These are phyloP conservation scores for Phragmites australis DNA, from an alignment of 176 grass and related monocot species.

Conservation along the genomic window DNA sequence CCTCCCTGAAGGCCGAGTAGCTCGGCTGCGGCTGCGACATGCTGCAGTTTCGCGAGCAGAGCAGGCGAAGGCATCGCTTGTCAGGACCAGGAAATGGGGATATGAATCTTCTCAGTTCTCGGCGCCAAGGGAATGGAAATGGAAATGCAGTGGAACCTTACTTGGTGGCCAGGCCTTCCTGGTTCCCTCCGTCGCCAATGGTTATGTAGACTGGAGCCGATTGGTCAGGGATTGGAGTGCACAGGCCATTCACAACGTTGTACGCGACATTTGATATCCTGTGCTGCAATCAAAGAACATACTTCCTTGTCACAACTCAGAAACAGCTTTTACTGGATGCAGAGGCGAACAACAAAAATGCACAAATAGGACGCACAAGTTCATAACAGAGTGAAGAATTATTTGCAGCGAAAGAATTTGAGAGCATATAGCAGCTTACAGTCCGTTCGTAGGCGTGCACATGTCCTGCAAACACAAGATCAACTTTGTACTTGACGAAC, in stretches of 20 bases:
- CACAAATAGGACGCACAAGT: background rate
- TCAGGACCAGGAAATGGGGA: background rate
- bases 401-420: background rate
- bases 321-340: background rate
- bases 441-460: constrained; percentile 95
- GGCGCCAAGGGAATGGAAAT: too few species aligned
- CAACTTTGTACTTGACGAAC: constrained; percentile 93
- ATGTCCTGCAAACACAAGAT: constrained; percentile 80
- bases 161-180: constrained; percentile 82
- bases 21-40: constrained; percentile 83
- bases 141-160: constrained; percentile 29
- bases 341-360: background rate
- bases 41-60: constrained; percentile 31
- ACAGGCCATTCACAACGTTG: constrained; percentile 72
- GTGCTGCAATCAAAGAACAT: constrained; percentile 51
- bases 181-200: constrained; percentile 84
- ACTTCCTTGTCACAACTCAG: background rate
- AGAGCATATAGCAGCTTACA: constrained; percentile 35
- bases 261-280: constrained; percentile 79
- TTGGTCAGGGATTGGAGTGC: constrained; percentile 55
- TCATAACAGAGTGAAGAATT: background rate
- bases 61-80: background rate
- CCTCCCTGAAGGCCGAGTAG: constrained; percentile 93
- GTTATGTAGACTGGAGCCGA: constrained; percentile 84
- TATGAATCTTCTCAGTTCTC: background rate